Conservation (phyloP, 2,329 filamentous ascomycete species). For the Diaporthe ilicicola region DNA sequence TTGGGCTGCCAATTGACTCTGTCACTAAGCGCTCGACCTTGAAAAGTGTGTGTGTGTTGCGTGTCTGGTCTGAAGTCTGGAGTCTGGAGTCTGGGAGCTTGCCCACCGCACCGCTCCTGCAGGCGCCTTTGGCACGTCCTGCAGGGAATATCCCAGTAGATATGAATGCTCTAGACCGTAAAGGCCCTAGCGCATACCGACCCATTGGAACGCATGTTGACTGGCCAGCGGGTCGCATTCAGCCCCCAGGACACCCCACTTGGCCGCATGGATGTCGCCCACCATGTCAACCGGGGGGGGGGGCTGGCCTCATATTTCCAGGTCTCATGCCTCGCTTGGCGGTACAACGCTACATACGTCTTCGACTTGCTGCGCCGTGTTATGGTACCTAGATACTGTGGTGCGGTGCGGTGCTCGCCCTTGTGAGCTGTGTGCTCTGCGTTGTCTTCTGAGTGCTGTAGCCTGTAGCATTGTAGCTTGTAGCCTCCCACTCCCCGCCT, state of each 20-base stretch:
- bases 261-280: neutral
- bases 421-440: neutral
- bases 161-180: neutral
- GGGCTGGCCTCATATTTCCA: constrained; percentile 19
- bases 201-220: constrained; percentile 13
- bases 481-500: neutral
- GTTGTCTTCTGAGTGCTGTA: neutral
- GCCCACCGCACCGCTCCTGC: constrained; percentile 4
- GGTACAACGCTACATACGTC: constrained; percentile 9
- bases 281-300: neutral
- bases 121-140: neutral
- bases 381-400: neutral
- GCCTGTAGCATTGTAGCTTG: neutral
- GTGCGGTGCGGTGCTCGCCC: neutral
- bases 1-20: constrained; percentile 12
- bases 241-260: constrained; percentile 6
- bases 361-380: constrained; percentile 2
- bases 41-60: neutral
- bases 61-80: neutral
- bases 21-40: constrained; percentile 26
- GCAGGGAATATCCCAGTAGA: neutral
- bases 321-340: neutral
- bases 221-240: constrained; percentile 4
- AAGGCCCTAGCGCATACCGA: constrained; percentile 13
- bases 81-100: neutral